Evolutionary conservation across 768 basidiomycete species (phyloP).

Genomic region (Auricularia auricula-judae): DNA sequence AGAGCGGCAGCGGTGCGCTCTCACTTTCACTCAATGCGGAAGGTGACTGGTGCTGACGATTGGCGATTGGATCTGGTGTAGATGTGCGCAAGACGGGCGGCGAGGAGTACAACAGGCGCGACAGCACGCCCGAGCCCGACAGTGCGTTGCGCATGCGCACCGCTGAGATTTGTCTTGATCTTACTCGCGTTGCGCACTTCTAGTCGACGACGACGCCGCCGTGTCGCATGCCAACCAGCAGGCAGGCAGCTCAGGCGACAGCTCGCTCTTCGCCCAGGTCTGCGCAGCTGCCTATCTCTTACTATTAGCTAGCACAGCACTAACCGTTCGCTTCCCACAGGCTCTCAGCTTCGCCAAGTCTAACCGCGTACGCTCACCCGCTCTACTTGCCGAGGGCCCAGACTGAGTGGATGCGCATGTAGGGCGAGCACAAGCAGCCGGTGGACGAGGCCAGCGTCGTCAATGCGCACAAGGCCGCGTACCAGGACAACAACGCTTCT

Average conservation of each 20-base stretch:
- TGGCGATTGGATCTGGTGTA: slow-evolving; percentile 4
- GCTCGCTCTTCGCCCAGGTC: slow-evolving; percentile 38
- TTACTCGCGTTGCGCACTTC: slow-evolving; percentile 8
- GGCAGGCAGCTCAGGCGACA: slow-evolving; percentile 38
- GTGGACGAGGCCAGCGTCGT: slow-evolving; percentile 57
- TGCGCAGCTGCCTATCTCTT: background rate
- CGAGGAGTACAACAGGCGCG: slow-evolving; percentile 46
- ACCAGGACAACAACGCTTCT: slow-evolving; percentile 38
- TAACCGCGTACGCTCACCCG: slow-evolving; percentile 34
- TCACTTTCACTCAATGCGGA: background rate
- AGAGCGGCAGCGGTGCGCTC: background rate
- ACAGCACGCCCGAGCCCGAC: slow-evolving; percentile 24
- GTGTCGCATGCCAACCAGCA: slow-evolving; percentile 42
- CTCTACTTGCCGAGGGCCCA: background rate
- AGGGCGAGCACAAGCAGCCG: slow-evolving; percentile 46
- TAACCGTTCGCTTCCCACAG: slow-evolving; percentile 9
- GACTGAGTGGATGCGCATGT: slow-evolving; percentile 1
- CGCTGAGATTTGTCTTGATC: slow-evolving; percentile 6
- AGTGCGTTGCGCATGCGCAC: slow-evolving; percentile 13
- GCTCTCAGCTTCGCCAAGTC: slow-evolving; percentile 42
- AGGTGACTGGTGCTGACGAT: no score
- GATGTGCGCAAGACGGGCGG: slow-evolving; percentile 45
- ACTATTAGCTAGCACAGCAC: background rate
- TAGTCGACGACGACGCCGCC: slow-evolving; percentile 58
- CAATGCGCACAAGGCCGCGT: slow-evolving; percentile 51